Evolutionary conservation across 1,284 basidiomycete genomes (phyloP).

Genomic region (Volvariella volvacea): DNA sequence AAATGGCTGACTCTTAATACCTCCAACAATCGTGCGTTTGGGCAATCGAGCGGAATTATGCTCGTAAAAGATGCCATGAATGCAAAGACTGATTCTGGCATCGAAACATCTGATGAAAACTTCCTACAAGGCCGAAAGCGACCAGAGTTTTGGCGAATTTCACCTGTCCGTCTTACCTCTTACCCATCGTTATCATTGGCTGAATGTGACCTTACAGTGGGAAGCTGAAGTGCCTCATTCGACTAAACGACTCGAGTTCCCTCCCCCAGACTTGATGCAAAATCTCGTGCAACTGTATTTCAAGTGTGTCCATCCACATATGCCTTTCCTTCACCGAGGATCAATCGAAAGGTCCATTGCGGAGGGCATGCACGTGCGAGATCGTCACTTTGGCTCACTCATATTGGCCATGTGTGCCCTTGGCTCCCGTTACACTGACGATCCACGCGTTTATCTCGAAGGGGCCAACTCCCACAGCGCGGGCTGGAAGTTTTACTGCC

Average conservation of each 20-base stretch:
- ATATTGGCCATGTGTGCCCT: conserved; percentile 59
- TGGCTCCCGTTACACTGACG: conserved; percentile 52
- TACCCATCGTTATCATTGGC: too few relatives aligned
- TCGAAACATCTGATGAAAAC: too few relatives aligned
- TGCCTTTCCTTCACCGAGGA: conserved; percentile 57
- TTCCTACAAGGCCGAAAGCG: too few relatives aligned
- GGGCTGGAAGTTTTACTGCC: conserved; percentile 65
- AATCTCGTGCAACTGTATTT: conserved; percentile 57
- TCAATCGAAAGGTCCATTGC: conserved; percentile 47
- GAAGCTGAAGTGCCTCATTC: conserved; percentile 15
- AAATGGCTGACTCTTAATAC: conserved; percentile 5
- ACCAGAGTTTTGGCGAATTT: too few relatives aligned
- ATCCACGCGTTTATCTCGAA: conserved; percentile 50
- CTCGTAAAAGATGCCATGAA: conserved; percentile 44
- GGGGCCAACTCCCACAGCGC: conserved; percentile 32
- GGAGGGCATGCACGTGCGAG: conserved; percentile 39
- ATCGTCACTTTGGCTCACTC: conserved; percentile 47
- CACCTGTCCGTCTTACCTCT: too few relatives aligned
- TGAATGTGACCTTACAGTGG: conserved; percentile 20
- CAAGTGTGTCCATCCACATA: conserved; percentile 36
- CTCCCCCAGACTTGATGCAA: conserved; percentile 38
- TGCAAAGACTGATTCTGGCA: conserved; percentile 23
- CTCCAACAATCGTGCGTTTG: conserved; percentile 45
- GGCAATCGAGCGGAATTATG: conserved; percentile 38
- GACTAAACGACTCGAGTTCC: conserved; percentile 18